Percentiles rank a stretch among this genome's conserved stretches.
Evolutionary conservation across 768 basidiomycete genomes (phyloP).

Genomic region (Leccinum disarticulatum): DNA sequence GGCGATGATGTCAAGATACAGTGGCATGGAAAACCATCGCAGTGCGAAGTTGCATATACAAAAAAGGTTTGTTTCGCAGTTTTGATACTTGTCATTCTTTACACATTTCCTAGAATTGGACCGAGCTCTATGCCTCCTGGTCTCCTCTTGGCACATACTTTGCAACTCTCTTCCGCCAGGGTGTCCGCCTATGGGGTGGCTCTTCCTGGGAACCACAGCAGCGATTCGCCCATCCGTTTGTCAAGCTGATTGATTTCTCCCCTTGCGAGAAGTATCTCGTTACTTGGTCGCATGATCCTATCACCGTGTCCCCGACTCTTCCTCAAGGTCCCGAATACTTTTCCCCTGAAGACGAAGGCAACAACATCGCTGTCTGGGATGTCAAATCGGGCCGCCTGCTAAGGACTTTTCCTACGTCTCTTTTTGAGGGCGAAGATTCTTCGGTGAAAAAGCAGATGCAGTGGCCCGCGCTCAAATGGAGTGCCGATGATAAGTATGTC

Average conservation of each 20-base stretch:
- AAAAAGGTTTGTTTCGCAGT: constrained; percentile 58
- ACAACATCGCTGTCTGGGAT: constrained; percentile 98
- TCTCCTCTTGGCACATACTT: constrained; percentile 95
- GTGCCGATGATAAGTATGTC: constrained; percentile 92
- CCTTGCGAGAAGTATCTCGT: constrained; percentile 95
- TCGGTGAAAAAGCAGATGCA: constrained; percentile 77
- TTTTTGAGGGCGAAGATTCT: constrained; percentile 55
- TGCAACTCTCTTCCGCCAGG: constrained; percentile 91
- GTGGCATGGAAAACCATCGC: constrained; percentile 92
- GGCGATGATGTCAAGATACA: constrained; percentile 87
- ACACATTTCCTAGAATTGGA: constrained; percentile 72
- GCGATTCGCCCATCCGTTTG: constrained; percentile 92
- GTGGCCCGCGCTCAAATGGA: constrained; percentile 98
- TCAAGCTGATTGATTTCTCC: constrained; percentile 96
- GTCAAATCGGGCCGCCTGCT: constrained; percentile 90
- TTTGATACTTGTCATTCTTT: constrained; percentile 5
- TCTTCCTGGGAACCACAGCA: constrained; percentile 84
- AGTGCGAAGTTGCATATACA: constrained; percentile 71
- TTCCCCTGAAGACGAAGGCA: constrained; percentile 93
- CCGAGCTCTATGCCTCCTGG: constrained; percentile 95
- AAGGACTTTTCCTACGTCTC: constrained; percentile 81
- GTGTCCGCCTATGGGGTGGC: constrained; percentile 95
- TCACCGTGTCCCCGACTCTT: constrained; percentile 79
- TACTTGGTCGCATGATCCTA: constrained; percentile 96
- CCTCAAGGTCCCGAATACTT: constrained; percentile 82